These are phyloP conservation scores for Fusarium pseudograminearum DNA, from an alignment of 2,329 filamentous ascomycete species.

Conservation along the genomic window DNA sequence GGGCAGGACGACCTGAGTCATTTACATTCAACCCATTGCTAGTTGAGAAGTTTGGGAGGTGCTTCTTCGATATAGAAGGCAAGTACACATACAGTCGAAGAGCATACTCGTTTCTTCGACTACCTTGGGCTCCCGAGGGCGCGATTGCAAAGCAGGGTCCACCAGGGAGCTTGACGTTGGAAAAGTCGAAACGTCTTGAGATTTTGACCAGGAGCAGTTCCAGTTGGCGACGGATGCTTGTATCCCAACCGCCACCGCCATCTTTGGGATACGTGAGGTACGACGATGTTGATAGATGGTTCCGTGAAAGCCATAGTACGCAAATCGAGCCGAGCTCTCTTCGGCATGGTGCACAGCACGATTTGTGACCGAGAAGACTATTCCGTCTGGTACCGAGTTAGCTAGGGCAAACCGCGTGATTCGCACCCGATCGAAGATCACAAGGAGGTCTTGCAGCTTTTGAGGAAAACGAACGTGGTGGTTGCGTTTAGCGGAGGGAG, in stretches of 20 bases:
- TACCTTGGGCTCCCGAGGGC: slow-evolving; percentile 34
- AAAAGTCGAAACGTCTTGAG: slow-evolving; percentile 20
- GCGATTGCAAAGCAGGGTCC: slow-evolving; percentile 1
- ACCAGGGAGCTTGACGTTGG: slow-evolving; percentile 12
- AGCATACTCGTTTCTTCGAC: slow-evolving; percentile 35
- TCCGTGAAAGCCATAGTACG: slow-evolving; percentile 13
- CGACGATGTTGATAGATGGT: slow-evolving; percentile 24
- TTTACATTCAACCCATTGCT: slow-evolving; percentile 33
- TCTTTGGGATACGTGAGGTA: slow-evolving; percentile 33
- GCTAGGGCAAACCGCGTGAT: slow-evolving; percentile 12
- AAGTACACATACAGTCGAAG: slow-evolving; percentile 22
- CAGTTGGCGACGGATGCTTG: slow-evolving; percentile 44
- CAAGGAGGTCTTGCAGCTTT: slow-evolving; percentile 7
- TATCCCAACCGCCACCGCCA: slow-evolving; percentile 43
- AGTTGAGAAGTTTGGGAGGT: slow-evolving; percentile 35
- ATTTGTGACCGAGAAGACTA: slow-evolving; percentile 17
- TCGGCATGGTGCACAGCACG: slow-evolving; percentile 13
- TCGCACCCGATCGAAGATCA: slow-evolving; percentile 10
- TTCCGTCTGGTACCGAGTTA: slow-evolving; percentile 21
- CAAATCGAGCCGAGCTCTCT: not conserved
- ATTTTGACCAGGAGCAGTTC: slow-evolving; percentile 31
- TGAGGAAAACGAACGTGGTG: slow-evolving; percentile 17
- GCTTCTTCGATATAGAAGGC: slow-evolving; percentile 35
- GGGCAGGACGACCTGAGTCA: not conserved
- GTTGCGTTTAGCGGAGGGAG: slow-evolving; percentile 24